Conservation (phyloP, 441 rosid genomes). For the Gossypium trilobum region DNA sequence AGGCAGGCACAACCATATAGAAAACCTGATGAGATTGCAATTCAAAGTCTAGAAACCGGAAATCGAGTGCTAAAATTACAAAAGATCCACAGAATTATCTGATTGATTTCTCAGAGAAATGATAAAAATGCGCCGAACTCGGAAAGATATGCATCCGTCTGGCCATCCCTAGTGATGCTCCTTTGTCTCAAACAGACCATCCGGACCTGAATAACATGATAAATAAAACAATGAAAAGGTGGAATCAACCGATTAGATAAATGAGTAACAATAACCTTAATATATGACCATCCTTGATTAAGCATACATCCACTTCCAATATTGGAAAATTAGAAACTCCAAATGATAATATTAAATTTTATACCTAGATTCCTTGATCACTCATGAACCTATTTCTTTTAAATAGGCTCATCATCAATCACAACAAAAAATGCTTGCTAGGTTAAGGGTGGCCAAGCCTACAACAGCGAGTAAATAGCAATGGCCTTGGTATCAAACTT, state of each 20-base stretch:
- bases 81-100: slow-evolving; percentile 8
- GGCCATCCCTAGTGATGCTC: slow-evolving; percentile 46
- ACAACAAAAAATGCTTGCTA: neutral
- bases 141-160: neutral
- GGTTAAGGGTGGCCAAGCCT: too few relatives aligned
- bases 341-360: neutral
- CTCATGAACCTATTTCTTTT: neutral
- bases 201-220: slow-evolving; percentile 57
- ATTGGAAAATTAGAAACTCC: neutral
- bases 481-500: neutral
- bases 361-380: neutral
- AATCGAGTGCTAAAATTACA: neutral
- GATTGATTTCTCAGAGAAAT: slow-evolving; percentile 1
- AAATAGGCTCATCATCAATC: neutral
- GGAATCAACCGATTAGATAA: neutral
- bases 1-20: neutral
- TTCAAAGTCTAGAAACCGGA: neutral
- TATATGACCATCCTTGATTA: neutral
- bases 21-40: slow-evolving; percentile 6
- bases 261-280: neutral
- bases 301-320: neutral
- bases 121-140: neutral
- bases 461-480: neutral
- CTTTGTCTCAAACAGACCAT: slow-evolving; percentile 72
- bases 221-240: neutral